Evolutionary conservation across 495 filamentous ascomycete species (phyloP).

Genomic region (Delitschia confertaspora): DNA sequence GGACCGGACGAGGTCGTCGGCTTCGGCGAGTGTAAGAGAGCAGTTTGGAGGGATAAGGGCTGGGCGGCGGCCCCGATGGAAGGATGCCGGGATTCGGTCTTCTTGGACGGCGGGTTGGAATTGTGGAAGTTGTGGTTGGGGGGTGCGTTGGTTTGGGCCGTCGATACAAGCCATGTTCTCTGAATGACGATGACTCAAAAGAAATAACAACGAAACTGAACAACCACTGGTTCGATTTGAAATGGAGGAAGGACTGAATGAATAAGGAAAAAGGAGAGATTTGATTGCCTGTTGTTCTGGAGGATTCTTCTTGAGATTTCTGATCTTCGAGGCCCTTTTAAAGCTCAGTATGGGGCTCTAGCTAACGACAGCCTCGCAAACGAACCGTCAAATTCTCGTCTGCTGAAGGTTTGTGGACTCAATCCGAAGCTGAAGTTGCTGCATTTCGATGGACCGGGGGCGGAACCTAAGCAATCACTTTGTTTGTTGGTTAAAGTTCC

Average conservation of each 20-base stretch:
- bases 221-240: no score
- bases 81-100: conserved; percentile 5
- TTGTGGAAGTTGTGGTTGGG: not conserved
- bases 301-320: no score
- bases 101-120: not conserved
- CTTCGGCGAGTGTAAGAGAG: conserved; percentile 17
- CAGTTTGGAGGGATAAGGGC: conserved; percentile 14
- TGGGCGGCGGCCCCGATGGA: conserved; percentile 6
- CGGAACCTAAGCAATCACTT: not conserved
- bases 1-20: conserved; percentile 17
- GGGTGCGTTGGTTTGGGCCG: not conserved
- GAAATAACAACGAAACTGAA: no score
- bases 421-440: not conserved
- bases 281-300: no score
- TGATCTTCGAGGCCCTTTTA: no score
- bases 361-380: conserved; percentile 2
- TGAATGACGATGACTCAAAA: not conserved
- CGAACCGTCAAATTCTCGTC: not conserved
- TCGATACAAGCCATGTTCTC: conserved; percentile 16
- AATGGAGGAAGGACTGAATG: not conserved
- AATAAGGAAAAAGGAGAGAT: not conserved
- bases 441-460: not conserved
- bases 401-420: conserved; percentile 1
- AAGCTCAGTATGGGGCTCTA: no score
- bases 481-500: conserved; percentile 2